Base-by-base conservation (phyloP, 139 green algal genomes). In the Zygnema cylindricum region DNA sequence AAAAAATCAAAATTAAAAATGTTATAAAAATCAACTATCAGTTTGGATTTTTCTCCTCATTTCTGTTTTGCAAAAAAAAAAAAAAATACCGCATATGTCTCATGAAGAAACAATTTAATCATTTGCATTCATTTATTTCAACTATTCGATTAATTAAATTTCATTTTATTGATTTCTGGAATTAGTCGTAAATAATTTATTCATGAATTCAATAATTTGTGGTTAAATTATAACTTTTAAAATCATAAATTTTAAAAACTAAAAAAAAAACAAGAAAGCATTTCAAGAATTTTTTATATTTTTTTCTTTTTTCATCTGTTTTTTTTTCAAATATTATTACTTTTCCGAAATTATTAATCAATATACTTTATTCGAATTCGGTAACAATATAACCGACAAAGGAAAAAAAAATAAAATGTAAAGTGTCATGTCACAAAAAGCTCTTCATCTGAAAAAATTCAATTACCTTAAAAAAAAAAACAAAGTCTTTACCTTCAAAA, bases 1-100 rank as follows among this genome's bases (percentile, higher is more conserved):
- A 25, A 73, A 73, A 73, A 73, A 73, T 73, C 57, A 30, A 73
- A 73, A 73, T 30, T 30, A 73, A 73, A 30, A 30, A 73, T 35
- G 57, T 25, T 35, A 73, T 35, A 30, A 73, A 73, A 35, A 73
- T 73, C 30, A 30, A 35, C 57, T 73, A 73, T 30, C 57, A 73
- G 73, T 40, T 21, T 40, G 43, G 35, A n/a, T n/a, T n/a, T n/a
- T n/a, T n/a, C 73, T 81, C 21, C 35, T 35, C 77, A 2, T 84
- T 49, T 49, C 77, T 63, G 49, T 63, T 7, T 25, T 25, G 49
- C 7, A 63, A 63, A 63, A 63, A 16, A 16, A 16, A 7, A 63
- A 63, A 16, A 16, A 25, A 7, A 7, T 63, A 25, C 49, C 49
- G 49, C 16, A 25, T 25, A 16, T 7, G 49, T 63, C 16, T 63